A percentile compares a stretch with the other conserved stretches of the same genome.
phyloP scores from a whole-genome alignment of 2,329 filamentous ascomycete species.

The Arthrocladium fulminans region DNA sequence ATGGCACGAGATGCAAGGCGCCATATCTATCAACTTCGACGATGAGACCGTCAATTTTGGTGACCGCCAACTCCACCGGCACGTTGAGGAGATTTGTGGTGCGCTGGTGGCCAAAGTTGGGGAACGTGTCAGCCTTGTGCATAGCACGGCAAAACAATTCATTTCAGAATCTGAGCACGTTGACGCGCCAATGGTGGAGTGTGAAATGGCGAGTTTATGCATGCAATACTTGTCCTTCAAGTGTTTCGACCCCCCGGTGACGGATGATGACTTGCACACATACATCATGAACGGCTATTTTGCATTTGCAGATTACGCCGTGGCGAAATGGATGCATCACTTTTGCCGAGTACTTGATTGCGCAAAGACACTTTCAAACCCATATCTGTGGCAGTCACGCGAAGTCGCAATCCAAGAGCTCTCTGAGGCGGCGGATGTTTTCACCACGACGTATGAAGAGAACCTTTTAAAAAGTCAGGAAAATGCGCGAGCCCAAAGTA shows the following conservation, averaged over 20 bases:
- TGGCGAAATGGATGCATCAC: constrained; percentile 30
- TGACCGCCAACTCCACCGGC: constrained; percentile 21
- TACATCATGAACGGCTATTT: constrained; percentile 26
- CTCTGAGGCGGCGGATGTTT: constrained; percentile 11
- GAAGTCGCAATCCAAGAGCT: constrained; percentile 8
- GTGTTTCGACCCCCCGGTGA: constrained; percentile 25
- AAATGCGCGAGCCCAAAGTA: constrained; percentile 10
- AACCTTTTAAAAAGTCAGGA: constrained; percentile 1
- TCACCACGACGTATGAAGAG: constrained; percentile 4
- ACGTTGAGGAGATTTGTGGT: constrained; percentile 29
- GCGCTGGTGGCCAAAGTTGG: constrained; percentile 31
- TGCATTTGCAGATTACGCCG: constrained; percentile 34
- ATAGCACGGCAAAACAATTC: constrained; percentile 31
- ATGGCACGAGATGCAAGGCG: constrained; percentile 35
- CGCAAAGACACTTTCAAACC: constrained; percentile 9
- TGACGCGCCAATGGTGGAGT: constrained; percentile 23
- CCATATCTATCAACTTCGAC: constrained; percentile 27
- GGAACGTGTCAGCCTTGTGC: constrained; percentile 32
- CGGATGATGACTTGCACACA: constrained; percentile 9
- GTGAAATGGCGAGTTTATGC: constrained; percentile 28
- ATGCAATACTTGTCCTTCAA: constrained; percentile 29
- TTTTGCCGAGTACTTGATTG: constrained; percentile 19
- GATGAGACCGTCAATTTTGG: constrained; percentile 25
- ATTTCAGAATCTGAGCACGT: constrained; percentile 21
- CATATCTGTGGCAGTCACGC: not conserved